Percentiles rank a stretch among this genome's conserved stretches.
Evolutionary conservation across 345 rosid species (phyloP).

Genomic region (Salix exigua): DNA sequence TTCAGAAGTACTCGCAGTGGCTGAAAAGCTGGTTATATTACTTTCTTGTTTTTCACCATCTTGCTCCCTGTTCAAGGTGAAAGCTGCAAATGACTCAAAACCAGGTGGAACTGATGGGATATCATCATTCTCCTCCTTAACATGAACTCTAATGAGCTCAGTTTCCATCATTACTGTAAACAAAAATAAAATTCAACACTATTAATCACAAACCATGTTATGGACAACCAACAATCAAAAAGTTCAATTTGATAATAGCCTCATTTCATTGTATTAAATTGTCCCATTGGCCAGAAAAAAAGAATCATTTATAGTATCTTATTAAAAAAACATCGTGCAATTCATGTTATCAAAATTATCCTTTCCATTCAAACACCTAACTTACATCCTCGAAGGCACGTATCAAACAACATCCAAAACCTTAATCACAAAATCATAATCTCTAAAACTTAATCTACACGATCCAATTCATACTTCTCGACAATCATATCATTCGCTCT

Average conservation of each 20-base stretch:
- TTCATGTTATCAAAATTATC: background rate
- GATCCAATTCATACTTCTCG: background rate
- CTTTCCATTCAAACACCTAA: background rate
- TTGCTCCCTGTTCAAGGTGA: slow-evolving; percentile 48
- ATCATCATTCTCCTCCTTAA: slow-evolving; percentile 84
- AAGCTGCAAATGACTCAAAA: slow-evolving; percentile 80
- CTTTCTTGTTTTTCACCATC: slow-evolving; percentile 37
- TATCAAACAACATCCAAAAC: background rate
- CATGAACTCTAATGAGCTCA: slow-evolving; percentile 71
- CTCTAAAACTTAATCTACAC: background rate
- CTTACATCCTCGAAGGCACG: background rate
- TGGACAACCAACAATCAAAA: background rate
- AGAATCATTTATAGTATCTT: background rate
- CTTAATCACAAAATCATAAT: background rate
- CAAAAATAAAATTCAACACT: background rate
- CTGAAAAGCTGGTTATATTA: slow-evolving; percentile 31
- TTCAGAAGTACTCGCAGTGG: slow-evolving; percentile 40
- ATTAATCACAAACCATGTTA: background rate
- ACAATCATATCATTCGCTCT: background rate
- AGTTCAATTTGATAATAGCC: background rate
- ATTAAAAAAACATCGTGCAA: background rate
- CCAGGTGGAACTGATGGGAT: slow-evolving; percentile 92
- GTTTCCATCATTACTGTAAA: slow-evolving; percentile 67
- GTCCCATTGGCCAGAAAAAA: background rate
- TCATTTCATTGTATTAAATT: background rate